Conservation (phyloP, 106 monocot genomes). For the Dendrobium huoshanense region DNA sequence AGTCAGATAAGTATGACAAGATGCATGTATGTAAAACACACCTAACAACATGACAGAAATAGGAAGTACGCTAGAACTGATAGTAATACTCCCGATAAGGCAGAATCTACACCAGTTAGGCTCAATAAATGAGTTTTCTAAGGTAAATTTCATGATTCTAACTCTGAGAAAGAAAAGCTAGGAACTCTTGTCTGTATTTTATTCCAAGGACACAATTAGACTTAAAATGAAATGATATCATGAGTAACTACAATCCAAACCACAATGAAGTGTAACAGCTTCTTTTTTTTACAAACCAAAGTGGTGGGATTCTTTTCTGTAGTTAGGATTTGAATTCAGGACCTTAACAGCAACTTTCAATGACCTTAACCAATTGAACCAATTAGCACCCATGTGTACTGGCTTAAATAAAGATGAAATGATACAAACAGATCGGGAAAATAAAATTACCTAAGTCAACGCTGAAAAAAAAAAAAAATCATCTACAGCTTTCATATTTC, state of each 20-base stretch:
- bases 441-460: background rate
- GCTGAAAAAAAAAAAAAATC: background rate
- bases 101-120: background rate
- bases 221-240: background rate
- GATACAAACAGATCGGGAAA: background rate
- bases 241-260: background rate
- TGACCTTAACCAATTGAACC: background rate
- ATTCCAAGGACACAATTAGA: background rate
- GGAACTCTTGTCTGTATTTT: background rate
- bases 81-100: background rate
- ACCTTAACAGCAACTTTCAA: background rate
- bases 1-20: background rate
- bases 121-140: background rate
- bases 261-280: background rate
- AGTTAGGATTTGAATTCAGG: background rate
- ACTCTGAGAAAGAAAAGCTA: background rate
- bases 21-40: background rate
- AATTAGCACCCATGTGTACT: background rate
- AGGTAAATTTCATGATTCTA: background rate
- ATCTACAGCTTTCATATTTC: background rate
- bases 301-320: background rate
- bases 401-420: background rate
- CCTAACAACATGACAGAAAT: conserved; percentile 5
- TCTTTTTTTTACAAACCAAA: background rate
- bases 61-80: background rate